Conservation (phyloP, 208 protist genomes). For the Leishmania guyanensis region DNA sequence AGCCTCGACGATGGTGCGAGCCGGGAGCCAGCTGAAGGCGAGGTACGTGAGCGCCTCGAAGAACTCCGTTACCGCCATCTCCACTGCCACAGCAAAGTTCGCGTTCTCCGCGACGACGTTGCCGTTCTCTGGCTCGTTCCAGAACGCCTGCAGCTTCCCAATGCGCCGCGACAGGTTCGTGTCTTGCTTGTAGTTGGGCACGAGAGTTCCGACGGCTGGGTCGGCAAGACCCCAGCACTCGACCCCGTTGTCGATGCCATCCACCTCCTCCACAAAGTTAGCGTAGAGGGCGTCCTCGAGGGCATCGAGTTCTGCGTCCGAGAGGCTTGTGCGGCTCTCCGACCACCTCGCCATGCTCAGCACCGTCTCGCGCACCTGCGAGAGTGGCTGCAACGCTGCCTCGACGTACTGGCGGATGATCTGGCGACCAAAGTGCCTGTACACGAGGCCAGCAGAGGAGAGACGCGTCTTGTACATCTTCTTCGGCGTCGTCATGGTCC, state of each 20-base stretch:
- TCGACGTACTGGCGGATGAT: conserved; percentile 81
- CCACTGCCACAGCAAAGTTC: conserved; percentile 87
- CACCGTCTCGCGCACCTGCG: conserved; percentile 37
- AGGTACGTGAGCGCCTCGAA: conserved; percentile 81
- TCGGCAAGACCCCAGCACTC: conserved; percentile 58
- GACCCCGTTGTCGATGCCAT: conserved; percentile 96
- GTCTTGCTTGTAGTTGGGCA: conserved; percentile 76
- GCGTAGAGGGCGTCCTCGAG: conserved; percentile 86
- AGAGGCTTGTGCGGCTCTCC: conserved; percentile 28
- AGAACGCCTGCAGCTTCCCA: conserved; percentile 80
- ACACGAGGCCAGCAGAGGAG: conserved; percentile 93
- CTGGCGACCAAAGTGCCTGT: conserved; percentile 94
- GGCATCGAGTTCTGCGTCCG: conserved; percentile 59
- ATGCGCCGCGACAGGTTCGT: conserved; percentile 86
- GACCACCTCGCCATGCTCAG: conserved; percentile 50
- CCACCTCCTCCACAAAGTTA: conserved; percentile 93
- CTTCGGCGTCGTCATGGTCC: conserved; percentile 77
- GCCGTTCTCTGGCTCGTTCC: conserved; percentile 84
- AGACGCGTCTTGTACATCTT: conserved; percentile 86
- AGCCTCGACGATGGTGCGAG: conserved; percentile 76
- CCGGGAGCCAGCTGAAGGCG: conserved; percentile 92
- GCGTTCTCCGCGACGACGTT: conserved; percentile 47
- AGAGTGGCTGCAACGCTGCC: conserved; percentile 38
- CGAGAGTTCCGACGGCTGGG: conserved; percentile 30
- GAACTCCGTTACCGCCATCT: conserved; percentile 88